These are phyloP conservation scores for Salvia sclarea DNA, from an alignment of 305 asterid genomes.

Conservation along the genomic window DNA sequence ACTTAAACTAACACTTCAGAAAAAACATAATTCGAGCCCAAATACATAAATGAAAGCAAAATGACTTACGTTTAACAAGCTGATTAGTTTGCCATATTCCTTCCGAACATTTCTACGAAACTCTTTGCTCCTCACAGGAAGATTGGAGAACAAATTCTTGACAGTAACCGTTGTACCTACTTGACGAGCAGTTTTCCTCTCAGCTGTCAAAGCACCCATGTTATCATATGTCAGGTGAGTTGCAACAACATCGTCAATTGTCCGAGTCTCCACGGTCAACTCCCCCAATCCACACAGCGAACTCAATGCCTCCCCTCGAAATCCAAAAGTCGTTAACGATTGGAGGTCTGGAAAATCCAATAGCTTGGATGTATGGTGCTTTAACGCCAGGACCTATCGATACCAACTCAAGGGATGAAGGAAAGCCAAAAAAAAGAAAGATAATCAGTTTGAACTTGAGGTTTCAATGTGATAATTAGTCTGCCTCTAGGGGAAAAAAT, in stretches of 20 bases:
- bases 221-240: conserved; percentile 80
- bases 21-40: conserved; percentile 19
- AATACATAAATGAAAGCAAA: conserved; percentile 12
- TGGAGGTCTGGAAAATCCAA: conserved; percentile 86
- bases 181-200: conserved; percentile 90
- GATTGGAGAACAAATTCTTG: conserved; percentile 80
- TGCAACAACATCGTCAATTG: conserved; percentile 76
- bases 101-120: conserved; percentile 79
- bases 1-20: not conserved
- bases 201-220: conserved; percentile 63
- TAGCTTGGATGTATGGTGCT: conserved; percentile 93
- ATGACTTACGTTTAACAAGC: conserved; percentile 75
- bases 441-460: conserved; percentile 8
- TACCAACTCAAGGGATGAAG: conserved; percentile 7
- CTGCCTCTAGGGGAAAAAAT: not conserved
- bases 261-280: conserved; percentile 85
- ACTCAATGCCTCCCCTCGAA: conserved; percentile 98
- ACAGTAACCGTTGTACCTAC: conserved; percentile 90
- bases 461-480: not conserved
- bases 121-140: conserved; percentile 96
- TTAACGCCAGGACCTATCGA: conserved; percentile 73
- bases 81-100: conserved; percentile 85
- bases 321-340: conserved; percentile 79
- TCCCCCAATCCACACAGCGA: conserved; percentile 85
- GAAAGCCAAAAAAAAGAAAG: not conserved